Evolutionary conservation across 495 filamentous ascomycete species (phyloP).

Genomic region (Elaphomyces granulatus): DNA sequence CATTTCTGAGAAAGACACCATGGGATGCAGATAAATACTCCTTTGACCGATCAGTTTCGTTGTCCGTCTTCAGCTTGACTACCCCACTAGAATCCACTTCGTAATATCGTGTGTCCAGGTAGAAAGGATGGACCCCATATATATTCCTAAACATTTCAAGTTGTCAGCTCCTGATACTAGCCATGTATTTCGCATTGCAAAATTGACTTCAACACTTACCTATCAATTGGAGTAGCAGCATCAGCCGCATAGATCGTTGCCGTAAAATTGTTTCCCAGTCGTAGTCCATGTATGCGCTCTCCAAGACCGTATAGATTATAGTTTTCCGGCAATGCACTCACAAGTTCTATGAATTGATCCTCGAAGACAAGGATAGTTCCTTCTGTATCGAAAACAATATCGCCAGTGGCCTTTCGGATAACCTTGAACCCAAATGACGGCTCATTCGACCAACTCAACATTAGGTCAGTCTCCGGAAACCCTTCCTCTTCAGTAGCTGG

Average conservation of each 20-base stretch:
- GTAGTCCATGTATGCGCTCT: slow-evolving; percentile 44
- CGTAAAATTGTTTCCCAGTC: slow-evolving; percentile 43
- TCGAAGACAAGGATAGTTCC: slow-evolving; percentile 45
- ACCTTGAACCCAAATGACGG: slow-evolving; percentile 47
- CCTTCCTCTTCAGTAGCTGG: slow-evolving; percentile 33
- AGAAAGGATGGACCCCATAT: slow-evolving; percentile 49
- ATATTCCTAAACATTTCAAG: slow-evolving; percentile 28
- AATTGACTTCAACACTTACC: slow-evolving; percentile 17
- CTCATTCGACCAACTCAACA: slow-evolving; percentile 44
- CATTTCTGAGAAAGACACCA: slow-evolving; percentile 47
- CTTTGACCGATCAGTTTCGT: slow-evolving; percentile 37
- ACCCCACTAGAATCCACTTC: slow-evolving; percentile 38
- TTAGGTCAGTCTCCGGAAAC: slow-evolving; percentile 32
- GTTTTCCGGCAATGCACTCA: slow-evolving; percentile 37
- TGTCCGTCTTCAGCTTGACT: slow-evolving; percentile 37
- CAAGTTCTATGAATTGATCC: slow-evolving; percentile 52
- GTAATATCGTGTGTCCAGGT: slow-evolving; percentile 51
- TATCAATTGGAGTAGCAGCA: slow-evolving; percentile 44
- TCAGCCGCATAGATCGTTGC: slow-evolving; percentile 62
- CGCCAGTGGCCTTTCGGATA: slow-evolving; percentile 38
- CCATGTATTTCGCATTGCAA: not conserved
- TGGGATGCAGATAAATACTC: slow-evolving; percentile 48
- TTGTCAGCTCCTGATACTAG: slow-evolving; percentile 1
- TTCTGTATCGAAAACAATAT: slow-evolving; percentile 43
- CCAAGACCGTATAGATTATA: slow-evolving; percentile 53